Evolutionary conservation across 129 eudicot genomes (phyloP).

Genomic region (Tagetes patula): DNA sequence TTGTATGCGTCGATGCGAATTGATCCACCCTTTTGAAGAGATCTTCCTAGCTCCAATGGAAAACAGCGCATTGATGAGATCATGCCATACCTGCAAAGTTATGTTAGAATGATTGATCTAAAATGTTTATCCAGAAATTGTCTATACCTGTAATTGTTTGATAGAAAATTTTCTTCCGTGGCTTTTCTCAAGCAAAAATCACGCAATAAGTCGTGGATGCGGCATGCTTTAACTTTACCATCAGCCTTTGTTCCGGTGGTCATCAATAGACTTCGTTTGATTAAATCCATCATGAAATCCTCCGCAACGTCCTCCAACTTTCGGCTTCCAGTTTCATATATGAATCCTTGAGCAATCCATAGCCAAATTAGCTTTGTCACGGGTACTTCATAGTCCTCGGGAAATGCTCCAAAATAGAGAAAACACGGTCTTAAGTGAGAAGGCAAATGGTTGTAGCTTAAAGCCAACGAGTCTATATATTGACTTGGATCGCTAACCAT

Average conservation of each 20-base stretch:
- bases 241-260: slow-evolving; percentile 11
- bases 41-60: slow-evolving; percentile 1
- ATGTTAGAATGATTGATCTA: neutral
- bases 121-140: neutral
- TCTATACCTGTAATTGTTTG: neutral
- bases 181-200: slow-evolving; percentile 36
- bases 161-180: slow-evolving; percentile 11
- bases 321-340: slow-evolving; percentile 2
- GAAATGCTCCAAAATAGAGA: slow-evolving; percentile 31
- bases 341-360: slow-evolving; percentile 42
- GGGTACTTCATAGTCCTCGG: slow-evolving; percentile 20
- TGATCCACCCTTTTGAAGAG: neutral
- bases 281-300: slow-evolving; percentile 27
- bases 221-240: slow-evolving; percentile 34
- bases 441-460: slow-evolving; percentile 38
- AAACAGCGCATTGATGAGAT: neutral
- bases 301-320: slow-evolving; percentile 33
- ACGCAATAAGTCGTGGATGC: slow-evolving; percentile 37
- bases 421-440: slow-evolving; percentile 18
- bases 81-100: neutral
- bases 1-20: neutral
- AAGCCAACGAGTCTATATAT: slow-evolving; percentile 28
- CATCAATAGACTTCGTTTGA: slow-evolving; percentile 29
- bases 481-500: slow-evolving; percentile 25
- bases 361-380: slow-evolving; percentile 27